A percentile compares a stretch with the other conserved stretches of the same genome.
phyloP scores from a whole-genome alignment of 75 land plant species.

The Cupressus sempervirens region DNA sequence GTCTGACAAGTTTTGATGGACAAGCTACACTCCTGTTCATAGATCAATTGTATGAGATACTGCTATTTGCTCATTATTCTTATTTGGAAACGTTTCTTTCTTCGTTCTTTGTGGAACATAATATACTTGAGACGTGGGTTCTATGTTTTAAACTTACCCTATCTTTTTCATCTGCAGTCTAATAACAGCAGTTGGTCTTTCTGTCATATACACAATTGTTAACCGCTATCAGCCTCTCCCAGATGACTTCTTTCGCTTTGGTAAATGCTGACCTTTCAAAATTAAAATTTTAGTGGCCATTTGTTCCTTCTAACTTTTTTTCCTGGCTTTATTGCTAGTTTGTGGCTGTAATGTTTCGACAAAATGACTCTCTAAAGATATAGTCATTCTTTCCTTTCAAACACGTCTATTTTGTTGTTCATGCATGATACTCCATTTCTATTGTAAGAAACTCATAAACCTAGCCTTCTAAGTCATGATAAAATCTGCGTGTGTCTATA shows the following conservation, averaged over 20 bases:
- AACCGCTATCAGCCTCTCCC: constrained; percentile 37
- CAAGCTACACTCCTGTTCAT: constrained; percentile 52
- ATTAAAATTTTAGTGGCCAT: neutral
- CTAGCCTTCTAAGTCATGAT: neutral
- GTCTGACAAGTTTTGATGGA: constrained; percentile 51
- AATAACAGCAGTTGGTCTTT: constrained; percentile 32
- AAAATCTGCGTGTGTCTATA: neutral
- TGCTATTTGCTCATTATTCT: neutral
- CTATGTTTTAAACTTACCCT: neutral
- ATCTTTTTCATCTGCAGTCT: constrained; percentile 16
- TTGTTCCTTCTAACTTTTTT: neutral
- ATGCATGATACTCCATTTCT: neutral
- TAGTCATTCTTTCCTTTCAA: neutral
- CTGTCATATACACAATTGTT: constrained; percentile 32
- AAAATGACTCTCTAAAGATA: neutral
- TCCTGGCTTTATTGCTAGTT: neutral
- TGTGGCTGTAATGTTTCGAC: neutral
- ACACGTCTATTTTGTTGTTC: neutral
- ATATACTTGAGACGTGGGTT: neutral
- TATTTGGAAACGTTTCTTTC: neutral
- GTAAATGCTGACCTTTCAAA: constrained; percentile 13
- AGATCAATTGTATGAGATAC: constrained; percentile 46
- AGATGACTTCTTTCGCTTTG: constrained; percentile 40
- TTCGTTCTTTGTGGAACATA: neutral
- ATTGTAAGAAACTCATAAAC: neutral